Percentiles rank a stretch among this genome's conserved stretches.
These are phyloP conservation scores for Nyssa sinensis DNA, from an alignment of 148 eudicot species.

Conservation along the genomic window DNA sequence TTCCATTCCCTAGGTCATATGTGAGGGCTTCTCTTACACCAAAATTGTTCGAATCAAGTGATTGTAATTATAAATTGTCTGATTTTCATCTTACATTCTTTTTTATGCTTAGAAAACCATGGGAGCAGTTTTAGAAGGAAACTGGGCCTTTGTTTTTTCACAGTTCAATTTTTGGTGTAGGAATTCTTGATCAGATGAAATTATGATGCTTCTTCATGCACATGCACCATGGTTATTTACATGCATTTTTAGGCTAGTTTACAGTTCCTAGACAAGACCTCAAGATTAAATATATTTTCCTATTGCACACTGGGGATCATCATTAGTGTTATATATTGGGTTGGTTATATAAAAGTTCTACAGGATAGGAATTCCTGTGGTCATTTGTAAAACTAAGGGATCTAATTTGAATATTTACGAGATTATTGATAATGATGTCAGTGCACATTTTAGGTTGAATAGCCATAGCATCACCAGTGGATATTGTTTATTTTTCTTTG, in stretches of 20 bases:
- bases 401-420: not conserved
- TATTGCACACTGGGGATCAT: not conserved
- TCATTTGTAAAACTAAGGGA: not conserved
- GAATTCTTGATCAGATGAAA: not conserved
- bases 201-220: not conserved
- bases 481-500: not conserved
- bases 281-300: not conserved
- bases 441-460: not conserved
- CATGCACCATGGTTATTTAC: not conserved
- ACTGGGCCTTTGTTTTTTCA: not conserved
- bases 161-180: not conserved
- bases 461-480: not conserved
- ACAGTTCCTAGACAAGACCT: not conserved
- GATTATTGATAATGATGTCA: not conserved
- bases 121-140: not conserved
- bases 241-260: not conserved
- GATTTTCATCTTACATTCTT: not conserved
- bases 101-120: not conserved
- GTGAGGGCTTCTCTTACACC: not conserved
- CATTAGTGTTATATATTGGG: not conserved
- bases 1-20: not conserved
- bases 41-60: not conserved
- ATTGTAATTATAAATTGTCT: not conserved
- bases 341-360: not conserved
- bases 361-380: not conserved